Percentiles rank a stretch among this genome's conserved stretches.
These are phyloP conservation scores for Aciculosporium take DNA, from an alignment of 2,329 filamentous ascomycete genomes.

Conservation along the genomic window DNA sequence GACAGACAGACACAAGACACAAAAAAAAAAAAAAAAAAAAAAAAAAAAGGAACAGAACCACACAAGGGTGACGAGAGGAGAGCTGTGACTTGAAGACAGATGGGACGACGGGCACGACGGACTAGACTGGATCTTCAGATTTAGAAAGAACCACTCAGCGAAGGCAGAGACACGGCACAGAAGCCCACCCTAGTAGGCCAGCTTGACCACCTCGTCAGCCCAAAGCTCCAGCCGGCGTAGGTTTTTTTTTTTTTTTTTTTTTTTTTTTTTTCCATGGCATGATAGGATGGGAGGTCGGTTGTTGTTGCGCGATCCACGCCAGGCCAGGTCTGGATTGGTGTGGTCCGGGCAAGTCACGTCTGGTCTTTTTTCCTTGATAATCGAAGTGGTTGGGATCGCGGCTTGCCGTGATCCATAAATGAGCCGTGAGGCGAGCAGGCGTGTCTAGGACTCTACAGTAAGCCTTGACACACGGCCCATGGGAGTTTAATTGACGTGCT, in stretches of 20 bases:
- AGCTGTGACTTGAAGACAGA: not conserved
- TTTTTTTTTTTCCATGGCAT: no score
- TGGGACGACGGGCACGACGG: not conserved
- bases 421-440: not conserved
- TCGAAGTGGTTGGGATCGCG: not conserved
- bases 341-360: not conserved
- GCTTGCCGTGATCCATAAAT: not conserved
- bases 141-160: not conserved
- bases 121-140: slow-evolving; percentile 3
- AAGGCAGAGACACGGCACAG: slow-evolving; percentile 4
- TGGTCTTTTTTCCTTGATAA: not conserved
- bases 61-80: not conserved
- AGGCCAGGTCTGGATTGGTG: not conserved
- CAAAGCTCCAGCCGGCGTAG: slow-evolving; percentile 3
- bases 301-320: slow-evolving; percentile 1
- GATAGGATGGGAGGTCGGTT: slow-evolving; percentile 4
- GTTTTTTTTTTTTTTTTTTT: no score
- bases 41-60: not conserved
- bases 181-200: slow-evolving; percentile 4
- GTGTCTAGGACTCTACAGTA: no score
- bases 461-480: not conserved
- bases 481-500: not conserved
- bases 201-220: slow-evolving; percentile 2
- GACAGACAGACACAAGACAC: not conserved
- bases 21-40: not conserved